Evolutionary conservation across 2,329 filamentous ascomycete species (phyloP), one percentile per base, ranked within the genome.

Genomic region (Aaosphaeria arxii): DNA sequence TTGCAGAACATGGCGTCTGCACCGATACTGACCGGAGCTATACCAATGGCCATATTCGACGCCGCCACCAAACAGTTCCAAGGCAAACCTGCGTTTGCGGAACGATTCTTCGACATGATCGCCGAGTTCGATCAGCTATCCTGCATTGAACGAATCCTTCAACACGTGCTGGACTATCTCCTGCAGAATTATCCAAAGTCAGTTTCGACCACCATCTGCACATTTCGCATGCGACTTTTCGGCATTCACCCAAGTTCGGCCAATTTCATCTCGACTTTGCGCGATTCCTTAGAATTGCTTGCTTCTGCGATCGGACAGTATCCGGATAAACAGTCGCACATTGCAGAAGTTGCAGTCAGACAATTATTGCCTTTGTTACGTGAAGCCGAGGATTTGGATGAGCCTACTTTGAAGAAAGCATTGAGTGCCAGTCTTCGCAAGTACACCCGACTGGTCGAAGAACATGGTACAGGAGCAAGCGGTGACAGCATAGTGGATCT

Each of bases 11-110:
- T 88, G 11, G 80, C 81, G 35, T 75, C 78, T 48, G 92, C 91
- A 42, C 91, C 92, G 4, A 90, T 90, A 7, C 78, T 96, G 54
- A 89, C 88, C 51, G 94, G 94, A n/a, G 94, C 90, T 11, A 96
- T 99, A 57, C 91, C 94, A 2, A 81, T 91, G 47, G 91, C 92
- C 36, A 89, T 99, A 42, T 96, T 96, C 63, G 90, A 96, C 62
- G 84, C 89, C 24, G 86, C 91, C 5, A 84, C 85, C 74, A 89
- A 87, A 67, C 86, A 96, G 60, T 81, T 87, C 45, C 84, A 88
- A 55, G 84, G 86, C 66, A 82, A 81, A 50, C 71, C 84, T 1
- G 74, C 76, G 1, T 78, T 90, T 5, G 89, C 84, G 3, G 84
- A 87, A 60, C 74, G 80, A 24, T 96, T 96, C 71, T 97, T 94